Base-by-base conservation (phyloP, 2,329 filamentous ascomycete species). In the Calonectria henricotiae region DNA sequence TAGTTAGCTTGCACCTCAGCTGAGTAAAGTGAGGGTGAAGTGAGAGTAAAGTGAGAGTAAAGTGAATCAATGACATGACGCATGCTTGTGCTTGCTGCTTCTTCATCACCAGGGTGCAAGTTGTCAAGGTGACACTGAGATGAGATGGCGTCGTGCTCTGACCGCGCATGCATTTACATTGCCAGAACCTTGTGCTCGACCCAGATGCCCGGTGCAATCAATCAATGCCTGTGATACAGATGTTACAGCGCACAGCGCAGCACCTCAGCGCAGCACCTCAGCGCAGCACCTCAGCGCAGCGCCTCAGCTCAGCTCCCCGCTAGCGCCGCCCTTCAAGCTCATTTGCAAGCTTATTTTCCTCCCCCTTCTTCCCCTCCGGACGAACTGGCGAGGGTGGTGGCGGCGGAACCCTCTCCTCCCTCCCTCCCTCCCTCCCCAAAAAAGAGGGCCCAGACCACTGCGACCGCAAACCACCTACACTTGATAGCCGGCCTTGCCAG, bases 181-280 rank as follows among this genome's bases (percentile, higher is more conserved):
- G n/a, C n/a, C 43, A 12, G 25, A 58, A 58, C 51, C 51, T 39
- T 58, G 17, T 39, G 32, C 51, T 25, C 32, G 35, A 25, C 32
- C 51, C 51, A 55, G 27, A 37, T 58, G 51, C 51, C 51, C 20
- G 51, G 30, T 37, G 51, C 32, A 37, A 58, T 37, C 51, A 58
- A 35, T 39, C 51, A 58, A 17, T 58, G n/a, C 20, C 32, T 13
- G 51, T 58, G 51, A 23, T 35, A 37, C 51, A 25, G n/a, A 11
- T 25, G 20, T 55, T 25, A 20, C n/a, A 58, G 7, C 20, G 20
- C 32, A 58, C 35, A 20, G 51, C 32, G 9, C 49, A 51, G 25
- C 49, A n/a, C 20, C 20, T 20, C n/a, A n/a, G n/a, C n/a, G n/a
- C n/a, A n/a, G 25, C 49, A n/a, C n/a, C n/a, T n/a, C n/a, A 58